These are phyloP conservation scores for Colletotrichum sp. DNA, from an alignment of 2,329 filamentous ascomycete genomes.

Conservation along the genomic window DNA sequence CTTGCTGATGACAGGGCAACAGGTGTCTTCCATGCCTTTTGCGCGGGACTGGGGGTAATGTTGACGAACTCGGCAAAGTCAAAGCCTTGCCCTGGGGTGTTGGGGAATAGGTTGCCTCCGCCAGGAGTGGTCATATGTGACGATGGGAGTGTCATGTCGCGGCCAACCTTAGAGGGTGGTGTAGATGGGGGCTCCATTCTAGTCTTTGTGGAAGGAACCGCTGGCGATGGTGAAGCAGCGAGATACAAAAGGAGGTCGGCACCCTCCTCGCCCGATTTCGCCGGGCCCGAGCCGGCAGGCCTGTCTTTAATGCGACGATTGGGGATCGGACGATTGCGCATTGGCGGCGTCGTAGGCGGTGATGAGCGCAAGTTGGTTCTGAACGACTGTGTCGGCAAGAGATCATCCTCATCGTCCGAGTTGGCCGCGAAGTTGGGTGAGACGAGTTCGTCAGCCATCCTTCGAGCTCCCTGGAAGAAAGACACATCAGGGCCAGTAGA, in stretches of 20 bases:
- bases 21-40: slow-evolving; percentile 87
- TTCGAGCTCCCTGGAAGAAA: slow-evolving; percentile 76
- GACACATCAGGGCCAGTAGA: slow-evolving; percentile 75
- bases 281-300: slow-evolving; percentile 45
- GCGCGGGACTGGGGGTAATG: slow-evolving; percentile 93
- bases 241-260: slow-evolving; percentile 83
- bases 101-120: slow-evolving; percentile 71
- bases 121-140: slow-evolving; percentile 91
- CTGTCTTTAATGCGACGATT: slow-evolving; percentile 55
- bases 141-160: slow-evolving; percentile 72
- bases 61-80: slow-evolving; percentile 98
- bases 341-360: slow-evolving; percentile 83
- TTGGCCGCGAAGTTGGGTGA: slow-evolving; percentile 66
- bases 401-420: slow-evolving; percentile 83
- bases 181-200: slow-evolving; percentile 75
- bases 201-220: slow-evolving; percentile 58
- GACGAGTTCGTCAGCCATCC: slow-evolving; percentile 67
- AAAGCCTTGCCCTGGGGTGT: slow-evolving; percentile 82
- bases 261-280: slow-evolving; percentile 77
- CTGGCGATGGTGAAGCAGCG: slow-evolving; percentile 89
- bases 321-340: slow-evolving; percentile 57
- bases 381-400: slow-evolving; percentile 80
- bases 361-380: slow-evolving; percentile 74
- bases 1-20: slow-evolving; percentile 54
- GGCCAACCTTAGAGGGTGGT: slow-evolving; percentile 70